A percentile compares a stretch with the other conserved stretches of the same genome.
phyloP scores from a whole-genome alignment of 2,329 filamentous ascomycete genomes.

The Monosporascus cannonballus region DNA sequence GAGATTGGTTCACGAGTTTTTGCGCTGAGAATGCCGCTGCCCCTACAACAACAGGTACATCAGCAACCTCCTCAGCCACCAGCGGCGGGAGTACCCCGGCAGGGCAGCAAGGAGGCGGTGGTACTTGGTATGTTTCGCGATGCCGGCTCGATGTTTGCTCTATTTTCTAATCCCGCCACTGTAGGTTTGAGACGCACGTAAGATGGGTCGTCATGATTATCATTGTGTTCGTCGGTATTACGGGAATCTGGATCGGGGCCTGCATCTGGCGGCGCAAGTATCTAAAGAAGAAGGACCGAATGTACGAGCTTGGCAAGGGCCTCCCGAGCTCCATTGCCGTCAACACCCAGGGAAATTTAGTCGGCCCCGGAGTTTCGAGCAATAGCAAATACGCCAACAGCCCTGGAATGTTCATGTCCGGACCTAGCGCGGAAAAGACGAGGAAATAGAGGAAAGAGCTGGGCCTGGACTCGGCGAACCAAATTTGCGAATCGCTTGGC shows the following conservation, averaged over 20 bases:
- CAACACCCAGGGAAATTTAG: conserved; percentile 25
- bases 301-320: conserved; percentile 42
- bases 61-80: conserved; percentile 20
- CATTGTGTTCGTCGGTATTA: conserved; percentile 64
- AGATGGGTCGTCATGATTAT: conserved; percentile 80
- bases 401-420: conserved; percentile 33
- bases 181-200: conserved; percentile 65
- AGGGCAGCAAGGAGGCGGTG: conserved; percentile 26
- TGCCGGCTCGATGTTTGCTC: not conserved
- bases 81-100: conserved; percentile 16
- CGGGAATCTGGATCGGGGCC: conserved; percentile 59
- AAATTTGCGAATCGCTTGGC: no score
- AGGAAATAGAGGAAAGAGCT: conserved; percentile 39
- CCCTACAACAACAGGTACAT: conserved; percentile 21
- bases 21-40: conserved; percentile 46
- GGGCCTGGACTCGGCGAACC: not conserved
- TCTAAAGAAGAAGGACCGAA: conserved; percentile 60
- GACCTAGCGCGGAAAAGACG: conserved; percentile 27
- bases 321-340: conserved; percentile 30
- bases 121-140: conserved; percentile 38
- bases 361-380: conserved; percentile 18
- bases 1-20: conserved; percentile 63
- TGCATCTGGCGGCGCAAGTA: conserved; percentile 69
- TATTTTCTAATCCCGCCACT: not conserved
- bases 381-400: conserved; percentile 22